phyloP scores from a whole-genome alignment of 2,329 filamentous ascomycete species.

The Fusarium cyanostomum region DNA sequence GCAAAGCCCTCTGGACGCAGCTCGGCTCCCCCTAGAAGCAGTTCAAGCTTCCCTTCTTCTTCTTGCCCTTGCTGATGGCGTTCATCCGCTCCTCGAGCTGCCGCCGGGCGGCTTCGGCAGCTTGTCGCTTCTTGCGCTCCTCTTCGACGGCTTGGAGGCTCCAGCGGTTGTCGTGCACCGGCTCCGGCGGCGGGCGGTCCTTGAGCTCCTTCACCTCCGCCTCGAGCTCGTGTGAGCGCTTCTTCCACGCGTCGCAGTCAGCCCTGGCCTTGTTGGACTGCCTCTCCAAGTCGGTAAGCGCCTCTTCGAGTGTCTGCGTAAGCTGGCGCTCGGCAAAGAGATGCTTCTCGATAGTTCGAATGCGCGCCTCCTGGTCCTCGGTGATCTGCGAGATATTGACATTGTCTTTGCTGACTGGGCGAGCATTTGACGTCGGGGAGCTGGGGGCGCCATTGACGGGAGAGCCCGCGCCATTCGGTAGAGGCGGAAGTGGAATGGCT shows the following conservation, averaged over 20 bases:
- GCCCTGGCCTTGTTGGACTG: conserved; percentile 92
- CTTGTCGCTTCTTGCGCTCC: conserved; percentile 89
- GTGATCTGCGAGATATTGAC: conserved; percentile 76
- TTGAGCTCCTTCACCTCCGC: conserved; percentile 73
- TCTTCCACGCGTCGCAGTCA: conserved; percentile 90
- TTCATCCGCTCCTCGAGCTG: conserved; percentile 97
- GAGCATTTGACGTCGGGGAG: conserved; percentile 65
- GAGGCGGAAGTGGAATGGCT: conserved; percentile 92
- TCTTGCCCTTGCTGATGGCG: conserved; percentile 86
- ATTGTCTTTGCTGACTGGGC: conserved; percentile 83
- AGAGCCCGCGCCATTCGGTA: conserved; percentile 70
- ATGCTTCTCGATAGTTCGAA: conserved; percentile 96
- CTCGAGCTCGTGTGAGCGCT: conserved; percentile 82
- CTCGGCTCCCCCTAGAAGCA: conserved; percentile 77
- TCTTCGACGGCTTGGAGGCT: conserved; percentile 93
- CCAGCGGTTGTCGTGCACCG: conserved; percentile 67
- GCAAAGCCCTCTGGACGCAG: conserved; percentile 29
- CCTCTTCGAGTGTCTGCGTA: conserved; percentile 93
- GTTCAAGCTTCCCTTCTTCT: conserved; percentile 95
- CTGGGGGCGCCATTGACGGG: conserved; percentile 56
- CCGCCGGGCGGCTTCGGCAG: conserved; percentile 87
- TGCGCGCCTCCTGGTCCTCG: conserved; percentile 94
- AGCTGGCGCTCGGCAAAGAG: conserved; percentile 95
- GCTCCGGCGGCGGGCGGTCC: conserved; percentile 56
- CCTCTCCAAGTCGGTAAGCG: conserved; percentile 89